A percentile compares a stretch with the other conserved stretches of the same genome.
These are phyloP conservation scores for Colletotrichum lini DNA, from an alignment of 2,329 filamentous ascomycete species.

Conservation along the genomic window DNA sequence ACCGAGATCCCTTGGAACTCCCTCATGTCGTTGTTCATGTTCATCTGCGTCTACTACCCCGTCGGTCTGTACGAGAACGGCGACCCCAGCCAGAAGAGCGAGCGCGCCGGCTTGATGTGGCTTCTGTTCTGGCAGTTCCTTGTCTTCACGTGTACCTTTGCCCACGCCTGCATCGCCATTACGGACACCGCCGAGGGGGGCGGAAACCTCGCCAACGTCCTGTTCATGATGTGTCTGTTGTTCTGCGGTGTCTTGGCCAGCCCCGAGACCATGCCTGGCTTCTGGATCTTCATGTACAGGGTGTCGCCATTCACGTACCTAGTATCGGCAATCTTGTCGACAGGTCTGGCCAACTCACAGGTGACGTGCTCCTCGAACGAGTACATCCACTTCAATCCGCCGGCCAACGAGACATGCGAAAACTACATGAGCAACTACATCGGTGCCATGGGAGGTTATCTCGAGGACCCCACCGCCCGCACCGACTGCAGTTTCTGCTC, in stretches of 20 bases:
- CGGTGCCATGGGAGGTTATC: constrained; percentile 59
- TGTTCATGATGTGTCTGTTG: constrained; percentile 66
- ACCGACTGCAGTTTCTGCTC: constrained; percentile 62
- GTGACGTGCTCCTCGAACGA: constrained; percentile 54
- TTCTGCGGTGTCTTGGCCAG: constrained; percentile 76
- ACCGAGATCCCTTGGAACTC: constrained; percentile 79
- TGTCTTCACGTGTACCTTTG: constrained; percentile 77
- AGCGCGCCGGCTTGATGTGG: constrained; percentile 73
- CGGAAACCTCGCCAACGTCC: constrained; percentile 73
- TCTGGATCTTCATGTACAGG: constrained; percentile 82
- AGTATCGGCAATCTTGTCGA: constrained; percentile 69
- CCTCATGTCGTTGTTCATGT: constrained; percentile 73
- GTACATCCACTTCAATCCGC: constrained; percentile 70
- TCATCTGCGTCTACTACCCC: constrained; percentile 77
- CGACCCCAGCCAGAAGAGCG: constrained; percentile 60
- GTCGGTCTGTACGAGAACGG: constrained; percentile 74
- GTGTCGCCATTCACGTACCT: constrained; percentile 79
- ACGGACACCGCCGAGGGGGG: constrained; percentile 75
- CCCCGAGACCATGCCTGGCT: constrained; percentile 70
- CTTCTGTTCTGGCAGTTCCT: constrained; percentile 75
- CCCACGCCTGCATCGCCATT: constrained; percentile 75
- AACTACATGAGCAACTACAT: constrained; percentile 65
- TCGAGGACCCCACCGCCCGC: constrained; percentile 59
- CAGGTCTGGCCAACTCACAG: constrained; percentile 44
- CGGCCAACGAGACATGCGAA: constrained; percentile 57